A percentile compares a stretch with the other conserved stretches of the same genome.
phyloP scores from a whole-genome alignment of 2,329 filamentous ascomycete genomes.

The Nemania sp. region DNA sequence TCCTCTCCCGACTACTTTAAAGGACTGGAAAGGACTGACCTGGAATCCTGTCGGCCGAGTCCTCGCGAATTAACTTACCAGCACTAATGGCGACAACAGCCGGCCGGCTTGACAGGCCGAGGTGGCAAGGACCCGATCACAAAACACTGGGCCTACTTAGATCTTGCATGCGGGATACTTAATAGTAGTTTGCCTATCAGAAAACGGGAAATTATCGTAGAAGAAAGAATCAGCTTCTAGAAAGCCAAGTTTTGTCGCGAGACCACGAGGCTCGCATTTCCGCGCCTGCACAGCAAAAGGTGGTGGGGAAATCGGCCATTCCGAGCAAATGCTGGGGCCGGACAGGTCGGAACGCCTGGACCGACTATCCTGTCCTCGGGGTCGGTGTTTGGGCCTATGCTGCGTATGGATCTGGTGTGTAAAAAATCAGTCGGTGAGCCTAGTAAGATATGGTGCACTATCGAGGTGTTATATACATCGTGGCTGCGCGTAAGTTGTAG shows the following conservation, averaged over 20 bases:
- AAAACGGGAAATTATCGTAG: slow-evolving; percentile 7
- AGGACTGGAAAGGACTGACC: too few relatives aligned
- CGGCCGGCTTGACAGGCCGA: neutral
- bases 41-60: neutral
- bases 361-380: slow-evolving; percentile 23
- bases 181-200: neutral
- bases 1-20: too few relatives aligned
- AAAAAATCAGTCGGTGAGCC: slow-evolving; percentile 15
- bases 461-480: too few relatives aligned
- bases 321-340: slow-evolving; percentile 34
- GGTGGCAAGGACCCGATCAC: slow-evolving; percentile 1
- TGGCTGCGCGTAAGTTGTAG: too few relatives aligned
- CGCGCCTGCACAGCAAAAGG: slow-evolving; percentile 16
- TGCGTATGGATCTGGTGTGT: neutral
- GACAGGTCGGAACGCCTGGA: slow-evolving; percentile 23
- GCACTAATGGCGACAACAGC: neutral
- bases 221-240: slow-evolving; percentile 19
- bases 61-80: neutral
- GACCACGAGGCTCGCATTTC: slow-evolving; percentile 6
- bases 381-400: neutral
- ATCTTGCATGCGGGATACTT: neutral
- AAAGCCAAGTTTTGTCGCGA: slow-evolving; percentile 19
- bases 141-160: neutral
- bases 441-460: too few relatives aligned
- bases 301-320: slow-evolving; percentile 34